phyloP scores from a whole-genome alignment of 2,329 filamentous ascomycete genomes.

The Hymenoscyphus albidus region DNA sequence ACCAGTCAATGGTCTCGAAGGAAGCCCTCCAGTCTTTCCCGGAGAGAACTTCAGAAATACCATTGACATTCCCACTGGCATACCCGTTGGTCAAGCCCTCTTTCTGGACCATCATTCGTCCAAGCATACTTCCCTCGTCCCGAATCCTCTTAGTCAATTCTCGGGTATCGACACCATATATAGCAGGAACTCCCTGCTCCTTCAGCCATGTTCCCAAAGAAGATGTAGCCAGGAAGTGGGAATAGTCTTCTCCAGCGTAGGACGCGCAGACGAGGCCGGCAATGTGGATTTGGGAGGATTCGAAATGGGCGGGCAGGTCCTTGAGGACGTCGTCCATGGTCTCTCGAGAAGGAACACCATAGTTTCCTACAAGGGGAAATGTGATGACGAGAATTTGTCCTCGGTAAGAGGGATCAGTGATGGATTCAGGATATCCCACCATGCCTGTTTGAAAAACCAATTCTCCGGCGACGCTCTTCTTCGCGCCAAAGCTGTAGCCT shows the following conservation, averaged over 20 bases:
- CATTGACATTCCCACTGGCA: slow-evolving; percentile 39
- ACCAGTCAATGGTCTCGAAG: slow-evolving; percentile 83
- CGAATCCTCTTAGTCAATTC: slow-evolving; percentile 92
- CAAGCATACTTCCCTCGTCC: slow-evolving; percentile 93
- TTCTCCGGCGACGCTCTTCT: slow-evolving; percentile 92
- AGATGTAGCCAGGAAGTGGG: slow-evolving; percentile 85
- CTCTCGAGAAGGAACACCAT: slow-evolving; percentile 88
- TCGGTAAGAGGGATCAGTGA: slow-evolving; percentile 83
- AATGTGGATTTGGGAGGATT: slow-evolving; percentile 88
- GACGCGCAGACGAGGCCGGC: slow-evolving; percentile 86
- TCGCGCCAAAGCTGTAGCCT: slow-evolving; percentile 92
- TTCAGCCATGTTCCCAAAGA: slow-evolving; percentile 94
- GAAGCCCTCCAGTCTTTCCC: slow-evolving; percentile 44
- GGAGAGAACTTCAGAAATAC: slow-evolving; percentile 38
- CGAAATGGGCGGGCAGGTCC: slow-evolving; percentile 88
- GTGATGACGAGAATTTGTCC: slow-evolving; percentile 96
- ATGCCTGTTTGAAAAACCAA: slow-evolving; percentile 99
- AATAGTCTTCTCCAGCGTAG: slow-evolving; percentile 92
- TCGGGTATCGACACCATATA: slow-evolving; percentile 92
- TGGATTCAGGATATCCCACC: slow-evolving; percentile 95
- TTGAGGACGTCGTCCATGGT: slow-evolving; percentile 78
- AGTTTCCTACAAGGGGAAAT: slow-evolving; percentile 94
- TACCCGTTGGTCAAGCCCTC: slow-evolving; percentile 43
- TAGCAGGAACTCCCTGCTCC: slow-evolving; percentile 88
- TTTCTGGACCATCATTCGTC: slow-evolving; percentile 77